Evolutionary conservation across 768 basidiomycete genomes (phyloP).

Genomic region (Psilocybe sp.): DNA sequence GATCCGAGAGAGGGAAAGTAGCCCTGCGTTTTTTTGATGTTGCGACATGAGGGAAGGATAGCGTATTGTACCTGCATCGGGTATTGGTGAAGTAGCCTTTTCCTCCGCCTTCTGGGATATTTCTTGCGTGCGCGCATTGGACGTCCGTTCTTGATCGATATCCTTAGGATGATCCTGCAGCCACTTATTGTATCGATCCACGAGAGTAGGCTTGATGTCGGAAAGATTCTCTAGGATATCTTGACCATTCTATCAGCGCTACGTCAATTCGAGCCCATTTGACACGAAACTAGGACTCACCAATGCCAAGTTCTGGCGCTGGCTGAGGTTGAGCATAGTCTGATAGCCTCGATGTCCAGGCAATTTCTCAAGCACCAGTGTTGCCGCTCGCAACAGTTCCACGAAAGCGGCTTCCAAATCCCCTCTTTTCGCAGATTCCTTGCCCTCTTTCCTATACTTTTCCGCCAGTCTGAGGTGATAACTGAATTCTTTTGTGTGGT

Average conservation of each 20-base stretch:
- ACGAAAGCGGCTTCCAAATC: conserved; percentile 75
- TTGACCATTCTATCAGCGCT: conserved; percentile 58
- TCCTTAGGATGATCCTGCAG: conserved; percentile 38
- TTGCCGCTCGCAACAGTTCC: conserved; percentile 69
- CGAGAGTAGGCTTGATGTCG: conserved; percentile 60
- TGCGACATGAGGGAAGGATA: conserved; percentile 78
- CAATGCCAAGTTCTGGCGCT: conserved; percentile 64
- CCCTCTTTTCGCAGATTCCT: conserved; percentile 38
- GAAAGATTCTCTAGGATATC: conserved; percentile 67
- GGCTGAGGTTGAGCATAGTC: conserved; percentile 48
- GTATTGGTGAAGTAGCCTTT: conserved; percentile 56
- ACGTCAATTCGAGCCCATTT: not conserved
- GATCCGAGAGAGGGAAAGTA: conserved; percentile 76
- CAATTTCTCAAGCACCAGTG: conserved; percentile 73
- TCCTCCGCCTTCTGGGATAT: conserved; percentile 18
- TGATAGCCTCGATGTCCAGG: conserved; percentile 69
- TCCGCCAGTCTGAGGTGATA: conserved; percentile 66
- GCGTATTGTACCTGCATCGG: conserved; percentile 44
- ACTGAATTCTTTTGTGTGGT: conserved; percentile 59
- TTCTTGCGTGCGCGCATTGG: conserved; percentile 23
- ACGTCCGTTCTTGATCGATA: conserved; percentile 21
- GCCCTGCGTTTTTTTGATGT: conserved; percentile 73
- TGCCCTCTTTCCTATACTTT: conserved; percentile 54
- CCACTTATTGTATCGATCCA: conserved; percentile 67
- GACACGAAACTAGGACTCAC: conserved; percentile 41